Conservation (phyloP, 2,329 filamentous ascomycete species). For the Clarireedia homoeocarpa region DNA sequence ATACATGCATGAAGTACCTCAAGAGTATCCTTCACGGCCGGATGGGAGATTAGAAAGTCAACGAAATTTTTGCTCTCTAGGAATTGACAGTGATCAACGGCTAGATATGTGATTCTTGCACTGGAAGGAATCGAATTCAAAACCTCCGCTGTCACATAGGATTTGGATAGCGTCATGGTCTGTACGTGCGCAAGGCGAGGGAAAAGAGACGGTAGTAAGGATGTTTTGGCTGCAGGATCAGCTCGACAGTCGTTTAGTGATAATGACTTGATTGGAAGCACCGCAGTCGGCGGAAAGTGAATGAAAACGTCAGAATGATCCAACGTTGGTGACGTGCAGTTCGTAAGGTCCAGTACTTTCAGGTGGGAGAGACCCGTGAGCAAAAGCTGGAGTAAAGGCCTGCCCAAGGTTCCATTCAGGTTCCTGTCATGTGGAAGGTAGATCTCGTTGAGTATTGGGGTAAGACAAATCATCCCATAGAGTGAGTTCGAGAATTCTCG, state of each 20-base stretch:
- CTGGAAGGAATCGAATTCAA: conserved; percentile 59
- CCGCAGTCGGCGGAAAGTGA: not conserved
- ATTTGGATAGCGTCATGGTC: conserved; percentile 47
- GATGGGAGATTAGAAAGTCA: conserved; percentile 58
- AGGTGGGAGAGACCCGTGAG: conserved; percentile 1
- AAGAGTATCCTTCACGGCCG: conserved; percentile 2
- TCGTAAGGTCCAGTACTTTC: conserved; percentile 3
- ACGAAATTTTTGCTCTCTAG: conserved; percentile 59
- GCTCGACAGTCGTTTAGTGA: conserved; percentile 1
- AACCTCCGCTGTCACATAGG: conserved; percentile 61
- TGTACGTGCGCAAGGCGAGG: conserved; percentile 2
- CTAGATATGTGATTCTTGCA: conserved; percentile 65
- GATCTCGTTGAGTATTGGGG: conserved; percentile 58
- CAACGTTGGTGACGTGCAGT: conserved; percentile 3
- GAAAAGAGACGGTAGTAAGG: not conserved
- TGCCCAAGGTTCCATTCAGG: conserved; percentile 40
- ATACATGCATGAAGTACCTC: not conserved
- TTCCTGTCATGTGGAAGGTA: conserved; percentile 36
- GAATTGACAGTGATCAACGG: conserved; percentile 64
- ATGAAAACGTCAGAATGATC: not conserved
- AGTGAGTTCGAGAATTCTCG: conserved; percentile 2
- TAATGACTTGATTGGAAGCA: conserved; percentile 4
- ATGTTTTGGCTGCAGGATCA: not conserved
- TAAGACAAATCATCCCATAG: conserved; percentile 5
- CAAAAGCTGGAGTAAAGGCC: conserved; percentile 31